Evolutionary conservation across 2,329 filamentous ascomycete genomes (phyloP), one percentile per base, ranked within the genome.

Genomic region (Fusarium sp.): DNA sequence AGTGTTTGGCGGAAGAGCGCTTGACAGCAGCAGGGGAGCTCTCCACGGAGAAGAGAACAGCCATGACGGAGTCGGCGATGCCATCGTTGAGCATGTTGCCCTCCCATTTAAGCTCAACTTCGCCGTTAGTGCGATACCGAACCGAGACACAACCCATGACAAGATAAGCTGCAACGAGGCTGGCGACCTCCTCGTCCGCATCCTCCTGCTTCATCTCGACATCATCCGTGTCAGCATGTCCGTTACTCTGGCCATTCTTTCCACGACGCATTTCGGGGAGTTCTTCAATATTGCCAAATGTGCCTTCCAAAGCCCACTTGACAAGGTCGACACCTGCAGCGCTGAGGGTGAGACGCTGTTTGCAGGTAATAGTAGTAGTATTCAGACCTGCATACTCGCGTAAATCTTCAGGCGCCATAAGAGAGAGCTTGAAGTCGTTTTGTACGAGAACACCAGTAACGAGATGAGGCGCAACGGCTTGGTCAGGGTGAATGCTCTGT

Each of bases 31-130:
- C 96, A 7, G 95, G 96, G 54, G 92, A 97, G 78, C 91, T 96
- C 80, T 99, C 96, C 22, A 97, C 92, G 0, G 92, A 94, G 72
- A 97, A 89, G 13, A 99, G 85, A 4, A 97, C 93, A 1, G 94
- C 94, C 85, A 98, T 93, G 55, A 98, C 92, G 17, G 96, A 94
- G 79, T 99, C 96, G n/a, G 96, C 96, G 74, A 99, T 96, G 63
- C 94, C 93, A 75, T 99, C 96, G 78, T 98, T 99, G 75, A 97
- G 90, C 82, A 97, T 92, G 77, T 98, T 99, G 59, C 94, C 96
- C 78, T 98, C 95, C 96, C 96, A 99, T 79, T 97, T 94, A 4
- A 98, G 84, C 77, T 96, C 94, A 7, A 97, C 87, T 75, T 96
- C 90, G 56, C 94, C 92, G 70, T 88, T 90, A 65, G 84, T 87